Percentiles rank a stretch among this genome's conserved stretches.
Evolutionary conservation across 176 grass and related monocot species (phyloP).

Genomic region (Oryza meridionalis): DNA sequence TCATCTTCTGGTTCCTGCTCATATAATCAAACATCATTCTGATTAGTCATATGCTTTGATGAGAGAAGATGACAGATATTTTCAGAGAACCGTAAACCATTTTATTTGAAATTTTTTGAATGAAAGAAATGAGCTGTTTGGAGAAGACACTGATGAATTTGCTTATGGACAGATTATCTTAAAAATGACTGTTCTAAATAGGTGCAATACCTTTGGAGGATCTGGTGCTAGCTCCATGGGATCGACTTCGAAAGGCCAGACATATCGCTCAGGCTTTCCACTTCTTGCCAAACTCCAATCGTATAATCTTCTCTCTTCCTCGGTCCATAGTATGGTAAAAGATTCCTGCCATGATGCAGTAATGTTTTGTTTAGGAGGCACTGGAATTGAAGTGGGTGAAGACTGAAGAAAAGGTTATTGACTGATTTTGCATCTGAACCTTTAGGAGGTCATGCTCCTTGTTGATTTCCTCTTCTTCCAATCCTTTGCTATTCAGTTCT

Average conservation of each 20-base stretch:
- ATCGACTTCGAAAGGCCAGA: conserved; percentile 88
- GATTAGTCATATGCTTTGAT: background rate
- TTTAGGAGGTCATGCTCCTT: conserved; percentile 71
- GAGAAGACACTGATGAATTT: conserved; percentile 8
- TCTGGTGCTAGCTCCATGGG: conserved; percentile 49
- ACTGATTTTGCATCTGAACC: conserved; percentile 44
- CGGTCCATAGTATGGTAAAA: conserved; percentile 72
- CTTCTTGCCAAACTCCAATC: conserved; percentile 94
- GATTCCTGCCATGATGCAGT: conserved; percentile 63
- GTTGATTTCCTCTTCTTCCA: conserved; percentile 71
- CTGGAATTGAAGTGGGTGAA: conserved; percentile 2
- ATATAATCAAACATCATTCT: background rate
- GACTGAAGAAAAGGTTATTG: background rate
- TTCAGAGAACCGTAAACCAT: background rate
- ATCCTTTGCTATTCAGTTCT: conserved; percentile 70
- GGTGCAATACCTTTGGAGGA: conserved; percentile 63
- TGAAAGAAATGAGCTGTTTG: background rate
- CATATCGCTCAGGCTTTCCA: conserved; percentile 79
- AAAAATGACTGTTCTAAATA: background rate
- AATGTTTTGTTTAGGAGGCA: conserved; percentile 11
- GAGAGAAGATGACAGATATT: background rate
- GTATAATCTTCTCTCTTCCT: conserved; percentile 89
- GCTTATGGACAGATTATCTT: background rate
- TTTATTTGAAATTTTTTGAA: background rate
- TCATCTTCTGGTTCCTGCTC: conserved; percentile 92